These are phyloP conservation scores for Gynochthodes officinalis DNA, from an alignment of 257 asterid genomes.

Conservation along the genomic window DNA sequence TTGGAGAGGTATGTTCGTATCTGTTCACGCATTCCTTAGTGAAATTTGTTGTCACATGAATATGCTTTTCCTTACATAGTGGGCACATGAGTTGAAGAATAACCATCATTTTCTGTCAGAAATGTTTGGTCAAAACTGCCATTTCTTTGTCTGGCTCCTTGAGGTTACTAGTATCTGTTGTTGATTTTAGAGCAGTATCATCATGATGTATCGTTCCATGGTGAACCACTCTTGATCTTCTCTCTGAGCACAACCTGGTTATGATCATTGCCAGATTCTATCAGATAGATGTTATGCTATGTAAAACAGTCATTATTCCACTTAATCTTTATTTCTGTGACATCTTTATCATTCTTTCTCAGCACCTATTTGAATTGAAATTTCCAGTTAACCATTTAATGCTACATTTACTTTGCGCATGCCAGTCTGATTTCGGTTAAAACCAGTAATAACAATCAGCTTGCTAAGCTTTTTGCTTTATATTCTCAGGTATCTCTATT, in stretches of 20 bases:
- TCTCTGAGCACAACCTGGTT: neutral
- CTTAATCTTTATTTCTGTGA: neutral
- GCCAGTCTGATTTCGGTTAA: neutral
- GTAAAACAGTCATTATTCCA: neutral
- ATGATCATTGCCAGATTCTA: neutral
- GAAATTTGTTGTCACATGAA: neutral
- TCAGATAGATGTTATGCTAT: no score
- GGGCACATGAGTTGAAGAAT: neutral
- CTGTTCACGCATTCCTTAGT: constrained; percentile 7
- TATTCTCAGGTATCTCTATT: constrained; percentile 58
- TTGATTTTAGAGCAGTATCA: neutral
- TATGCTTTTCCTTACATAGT: neutral
- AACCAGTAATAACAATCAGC: neutral
- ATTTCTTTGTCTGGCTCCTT: neutral
- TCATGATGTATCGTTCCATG: neutral
- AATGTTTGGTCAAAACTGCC: neutral
- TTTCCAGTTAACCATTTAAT: neutral
- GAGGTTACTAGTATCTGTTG: neutral
- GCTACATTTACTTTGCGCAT: neutral
- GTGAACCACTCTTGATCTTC: neutral
- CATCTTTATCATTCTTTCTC: neutral
- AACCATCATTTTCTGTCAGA: neutral
- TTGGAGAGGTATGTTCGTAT: constrained; percentile 71
- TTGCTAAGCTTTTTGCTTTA: neutral
- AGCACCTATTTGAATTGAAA: no score